A percentile compares a stretch with the other conserved stretches of the same genome.
Evolutionary conservation across 805 yeast genomes (phyloP).

Genomic region (Ogataea minuta): DNA sequence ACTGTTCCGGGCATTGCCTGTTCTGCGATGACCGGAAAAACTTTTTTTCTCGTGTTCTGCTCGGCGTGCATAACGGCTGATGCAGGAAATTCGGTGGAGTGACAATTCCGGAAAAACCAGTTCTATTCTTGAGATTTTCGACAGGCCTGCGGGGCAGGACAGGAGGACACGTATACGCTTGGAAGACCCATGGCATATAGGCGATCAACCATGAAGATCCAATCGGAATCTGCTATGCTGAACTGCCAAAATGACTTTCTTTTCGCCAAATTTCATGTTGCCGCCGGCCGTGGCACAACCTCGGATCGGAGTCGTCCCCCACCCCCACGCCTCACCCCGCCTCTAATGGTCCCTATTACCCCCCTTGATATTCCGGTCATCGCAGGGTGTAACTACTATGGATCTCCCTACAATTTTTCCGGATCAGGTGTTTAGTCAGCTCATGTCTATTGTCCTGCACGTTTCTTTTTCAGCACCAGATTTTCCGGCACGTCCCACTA

Average conservation of each 20-base stretch:
- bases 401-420: slow-evolving; percentile 10
- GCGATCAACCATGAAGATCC: too few species aligned
- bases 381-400: slow-evolving; percentile 8
- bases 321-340: slow-evolving; percentile 14
- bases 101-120: slow-evolving; percentile 15
- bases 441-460: not conserved
- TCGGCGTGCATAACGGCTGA: slow-evolving; percentile 6
- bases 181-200: not conserved
- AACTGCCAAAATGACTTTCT: too few species aligned
- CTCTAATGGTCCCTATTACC: not conserved
- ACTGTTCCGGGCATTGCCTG: not conserved
- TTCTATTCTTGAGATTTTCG: slow-evolving; percentile 4
- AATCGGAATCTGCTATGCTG: too few species aligned
- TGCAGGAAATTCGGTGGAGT: slow-evolving; percentile 5
- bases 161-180: not conserved
- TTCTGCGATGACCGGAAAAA: slow-evolving; percentile 13
- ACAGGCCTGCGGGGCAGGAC: slow-evolving; percentile 9
- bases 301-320: not conserved
- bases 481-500: not conserved
- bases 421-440: not conserved
- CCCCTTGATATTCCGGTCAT: slow-evolving; percentile 11
- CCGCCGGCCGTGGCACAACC: too few species aligned
- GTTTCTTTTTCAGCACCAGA: slow-evolving; percentile 8
- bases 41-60: slow-evolving; percentile 10
- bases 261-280: too few species aligned